phyloP scores from a whole-genome alignment of 1,284 basidiomycete genomes.

The Salmacisia buchloeana region DNA sequence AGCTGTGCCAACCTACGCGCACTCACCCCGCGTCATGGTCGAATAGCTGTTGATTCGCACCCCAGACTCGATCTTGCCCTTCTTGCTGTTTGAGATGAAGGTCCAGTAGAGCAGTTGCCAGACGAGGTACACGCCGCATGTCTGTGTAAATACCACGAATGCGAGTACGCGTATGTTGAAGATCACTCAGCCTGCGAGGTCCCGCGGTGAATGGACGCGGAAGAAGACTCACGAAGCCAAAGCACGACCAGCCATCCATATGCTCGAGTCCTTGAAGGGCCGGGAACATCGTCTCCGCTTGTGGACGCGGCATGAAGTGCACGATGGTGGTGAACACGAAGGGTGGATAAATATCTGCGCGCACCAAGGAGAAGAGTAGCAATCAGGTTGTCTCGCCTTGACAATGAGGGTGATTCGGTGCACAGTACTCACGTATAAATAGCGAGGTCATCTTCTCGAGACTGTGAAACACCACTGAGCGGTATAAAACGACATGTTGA shows the following conservation, averaged over 20 bases:
- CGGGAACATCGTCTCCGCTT: conserved; percentile 68
- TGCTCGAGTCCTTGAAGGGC: conserved; percentile 65
- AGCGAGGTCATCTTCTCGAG: conserved; percentile 61
- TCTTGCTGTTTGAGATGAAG: conserved; percentile 25
- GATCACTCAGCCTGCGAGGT: not conserved
- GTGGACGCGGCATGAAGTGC: conserved; percentile 68
- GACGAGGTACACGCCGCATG: conserved; percentile 64
- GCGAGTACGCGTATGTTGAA: not conserved
- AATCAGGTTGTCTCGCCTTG: not conserved
- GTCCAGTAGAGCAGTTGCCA: conserved; percentile 69
- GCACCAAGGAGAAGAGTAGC: not conserved
- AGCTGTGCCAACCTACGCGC: not conserved
- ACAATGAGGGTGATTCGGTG: not conserved
- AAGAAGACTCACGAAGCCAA: conserved; percentile 50
- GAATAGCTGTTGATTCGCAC: conserved; percentile 35
- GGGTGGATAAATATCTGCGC: conserved; percentile 52
- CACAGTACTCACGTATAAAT: conserved; percentile 2
- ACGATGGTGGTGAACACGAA: conserved; percentile 77
- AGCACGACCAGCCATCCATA: conserved; percentile 61
- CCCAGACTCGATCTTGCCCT: conserved; percentile 31
- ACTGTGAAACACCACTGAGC: not conserved
- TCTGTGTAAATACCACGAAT: too few species aligned
- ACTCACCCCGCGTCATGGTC: conserved; percentile 33
- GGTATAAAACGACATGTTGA: not conserved
- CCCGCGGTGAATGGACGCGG: not conserved